These are phyloP conservation scores for Gossypium rotundifolium DNA, from an alignment of 345 rosid genomes.

Conservation along the genomic window DNA sequence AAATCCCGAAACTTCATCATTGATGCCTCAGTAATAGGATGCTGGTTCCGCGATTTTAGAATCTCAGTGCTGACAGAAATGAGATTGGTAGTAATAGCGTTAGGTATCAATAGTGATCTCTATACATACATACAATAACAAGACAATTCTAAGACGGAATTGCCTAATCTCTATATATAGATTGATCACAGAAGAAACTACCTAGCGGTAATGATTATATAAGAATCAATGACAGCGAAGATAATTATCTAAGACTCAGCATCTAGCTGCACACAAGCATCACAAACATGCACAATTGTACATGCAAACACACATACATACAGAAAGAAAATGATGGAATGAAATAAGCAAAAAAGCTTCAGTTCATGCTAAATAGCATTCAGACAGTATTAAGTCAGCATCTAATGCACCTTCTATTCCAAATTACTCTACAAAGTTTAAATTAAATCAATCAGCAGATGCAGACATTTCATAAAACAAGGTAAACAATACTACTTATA, in stretches of 20 bases:
- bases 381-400: background rate
- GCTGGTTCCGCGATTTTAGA: slow-evolving; percentile 49
- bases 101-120: background rate
- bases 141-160: background rate
- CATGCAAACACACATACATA: background rate
- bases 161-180: background rate
- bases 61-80: slow-evolving; percentile 36
- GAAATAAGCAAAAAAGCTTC: background rate
- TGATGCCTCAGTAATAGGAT: slow-evolving; percentile 32
- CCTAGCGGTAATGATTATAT: background rate
- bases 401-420: background rate
- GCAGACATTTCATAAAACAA: background rate
- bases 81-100: slow-evolving; percentile 10
- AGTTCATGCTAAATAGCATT: background rate
- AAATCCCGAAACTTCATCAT: slow-evolving; percentile 44
- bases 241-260: background rate
- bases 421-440: background rate
- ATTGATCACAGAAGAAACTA: background rate
- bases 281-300: background rate
- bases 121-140: background rate
- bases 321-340: background rate
- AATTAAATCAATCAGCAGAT: background rate
- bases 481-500: background rate
- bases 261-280: background rate
- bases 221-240: background rate